Base-by-base conservation (phyloP, 1,284 basidiomycete species). In the Meripilus lineatus region DNA sequence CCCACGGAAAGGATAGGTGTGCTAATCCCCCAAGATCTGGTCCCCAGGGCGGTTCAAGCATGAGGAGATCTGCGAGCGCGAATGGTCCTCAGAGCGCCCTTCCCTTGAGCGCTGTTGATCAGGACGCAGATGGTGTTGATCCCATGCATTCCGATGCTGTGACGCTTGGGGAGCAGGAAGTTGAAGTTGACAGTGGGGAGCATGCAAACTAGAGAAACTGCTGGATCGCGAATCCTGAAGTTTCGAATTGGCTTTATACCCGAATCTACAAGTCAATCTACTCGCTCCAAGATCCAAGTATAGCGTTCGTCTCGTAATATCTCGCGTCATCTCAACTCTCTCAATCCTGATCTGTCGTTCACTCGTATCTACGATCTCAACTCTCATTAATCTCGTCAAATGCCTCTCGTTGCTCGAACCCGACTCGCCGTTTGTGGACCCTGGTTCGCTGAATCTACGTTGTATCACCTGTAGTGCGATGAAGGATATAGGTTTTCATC, bases 1-100 rank as follows among this genome's bases (percentile, higher is more conserved):
- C 91, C 4, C 91, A 93, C 65, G 93, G 93, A 51, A 96, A 96
- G 65, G 93, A 96, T 63, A 80, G 93, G 28, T 96, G 93, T 65
- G 93, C 91, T 25, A 91, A 91, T 64, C 84, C 87, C 26, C 87
- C 88, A n/a, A 76, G 87, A 34, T 83, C 84, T 13, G 86, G 85
- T 23, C 82, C 84, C 14, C 84, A 86, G 58, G 84, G 84, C 42
- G 79, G 62, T 11, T n/a, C n/a, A n/a, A n/a, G n/a, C n/a, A 59
- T 60, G 38, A 61, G 70, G 38, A 64, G 71, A 38, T 59, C 70
- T 11, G 64, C 67, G 14, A 69, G 70, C 37, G 68, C 67, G 25
- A 71, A 71, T 38, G 60, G 57, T 15, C 58, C 62, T 17, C 43
- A 46, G 37, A 55, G 61, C 33, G 54, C 63, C 43, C 50, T 50